Evolutionary conservation across 805 yeast species (phyloP).

Genomic region (Komagataella kurtzmanii): DNA sequence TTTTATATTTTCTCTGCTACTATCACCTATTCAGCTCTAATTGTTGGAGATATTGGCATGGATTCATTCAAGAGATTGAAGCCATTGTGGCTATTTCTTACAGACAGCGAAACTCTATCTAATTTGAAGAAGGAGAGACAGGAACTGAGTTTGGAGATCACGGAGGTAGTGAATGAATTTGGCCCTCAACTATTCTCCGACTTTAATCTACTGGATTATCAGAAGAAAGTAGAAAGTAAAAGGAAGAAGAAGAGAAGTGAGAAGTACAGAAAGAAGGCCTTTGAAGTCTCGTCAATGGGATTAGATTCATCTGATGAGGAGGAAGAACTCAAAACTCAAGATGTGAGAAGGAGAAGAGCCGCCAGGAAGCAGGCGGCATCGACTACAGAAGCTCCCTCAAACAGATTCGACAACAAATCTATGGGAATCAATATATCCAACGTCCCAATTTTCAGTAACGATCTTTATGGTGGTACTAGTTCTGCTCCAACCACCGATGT

Average conservation of each 20-base stretch:
- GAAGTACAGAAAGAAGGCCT: slow-evolving; percentile 6
- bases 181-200: slow-evolving; percentile 87
- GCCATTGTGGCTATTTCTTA: slow-evolving; percentile 61
- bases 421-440: slow-evolving; percentile 26
- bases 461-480: slow-evolving; percentile 6
- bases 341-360: slow-evolving; percentile 28
- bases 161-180: slow-evolving; percentile 62
- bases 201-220: slow-evolving; percentile 44
- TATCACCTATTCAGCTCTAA: slow-evolving; percentile 81
- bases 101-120: slow-evolving; percentile 39
- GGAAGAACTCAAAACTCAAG: slow-evolving; percentile 35
- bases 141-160: slow-evolving; percentile 56
- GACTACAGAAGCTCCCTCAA: neutral
- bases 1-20: slow-evolving; percentile 53
- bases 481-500: neutral
- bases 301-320: slow-evolving; percentile 28
- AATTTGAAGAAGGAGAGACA: slow-evolving; percentile 50
- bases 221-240: slow-evolving; percentile 21
- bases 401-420: slow-evolving; percentile 24
- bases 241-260: slow-evolving; percentile 12
- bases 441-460: slow-evolving; percentile 42
- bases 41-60: slow-evolving; percentile 88
- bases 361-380: slow-evolving; percentile 7
- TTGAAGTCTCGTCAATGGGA: slow-evolving; percentile 1
- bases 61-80: slow-evolving; percentile 74